Conservation (phyloP, 768 basidiomycete species). For the Solioccasus polychromus region DNA sequence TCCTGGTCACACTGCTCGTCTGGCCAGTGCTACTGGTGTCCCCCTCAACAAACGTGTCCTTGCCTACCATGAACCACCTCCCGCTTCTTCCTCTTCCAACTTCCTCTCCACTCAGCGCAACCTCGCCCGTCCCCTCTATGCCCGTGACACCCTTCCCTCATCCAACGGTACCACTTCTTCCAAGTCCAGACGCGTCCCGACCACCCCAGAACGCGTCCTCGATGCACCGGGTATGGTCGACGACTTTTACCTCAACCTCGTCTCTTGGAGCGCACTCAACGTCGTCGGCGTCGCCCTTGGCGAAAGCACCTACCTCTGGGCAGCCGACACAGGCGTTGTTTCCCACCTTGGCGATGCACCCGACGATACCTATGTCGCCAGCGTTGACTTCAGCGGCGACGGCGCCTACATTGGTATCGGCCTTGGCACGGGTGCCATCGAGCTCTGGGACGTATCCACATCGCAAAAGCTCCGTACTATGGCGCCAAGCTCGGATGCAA, state of each 20-base stretch:
- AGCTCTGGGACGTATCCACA: conserved; percentile 90
- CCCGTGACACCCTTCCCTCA: conserved; percentile 59
- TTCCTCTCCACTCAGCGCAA: conserved; percentile 76
- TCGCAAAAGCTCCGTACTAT: conserved; percentile 86
- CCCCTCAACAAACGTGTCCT: conserved; percentile 79
- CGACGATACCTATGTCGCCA: conserved; percentile 71
- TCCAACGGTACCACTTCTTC: conserved; percentile 63
- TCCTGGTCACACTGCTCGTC: conserved; percentile 74
- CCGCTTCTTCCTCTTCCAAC: conserved; percentile 71
- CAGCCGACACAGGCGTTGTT: conserved; percentile 86
- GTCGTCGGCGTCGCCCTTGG: conserved; percentile 87
- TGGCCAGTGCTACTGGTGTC: conserved; percentile 73
- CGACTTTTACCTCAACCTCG: conserved; percentile 95
- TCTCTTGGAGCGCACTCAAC: conserved; percentile 87
- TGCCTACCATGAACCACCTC: conserved; percentile 85
- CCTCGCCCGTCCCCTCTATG: conserved; percentile 72
- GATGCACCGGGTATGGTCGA: conserved; percentile 93
- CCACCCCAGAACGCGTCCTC: conserved; percentile 87
- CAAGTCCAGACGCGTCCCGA: conserved; percentile 80
- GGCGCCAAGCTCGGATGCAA: conserved; percentile 41
- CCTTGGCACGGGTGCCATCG: conserved; percentile 77
- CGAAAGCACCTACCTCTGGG: conserved; percentile 89
- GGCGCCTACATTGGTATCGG: conserved; percentile 83
- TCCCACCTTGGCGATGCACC: conserved; percentile 71
- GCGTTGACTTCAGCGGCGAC: conserved; percentile 77